A percentile compares a stretch with the other conserved stretches of the same genome.
Evolutionary conservation across 177 flowering plant species (phyloP).

Genomic region (Vitis hybrid): DNA sequence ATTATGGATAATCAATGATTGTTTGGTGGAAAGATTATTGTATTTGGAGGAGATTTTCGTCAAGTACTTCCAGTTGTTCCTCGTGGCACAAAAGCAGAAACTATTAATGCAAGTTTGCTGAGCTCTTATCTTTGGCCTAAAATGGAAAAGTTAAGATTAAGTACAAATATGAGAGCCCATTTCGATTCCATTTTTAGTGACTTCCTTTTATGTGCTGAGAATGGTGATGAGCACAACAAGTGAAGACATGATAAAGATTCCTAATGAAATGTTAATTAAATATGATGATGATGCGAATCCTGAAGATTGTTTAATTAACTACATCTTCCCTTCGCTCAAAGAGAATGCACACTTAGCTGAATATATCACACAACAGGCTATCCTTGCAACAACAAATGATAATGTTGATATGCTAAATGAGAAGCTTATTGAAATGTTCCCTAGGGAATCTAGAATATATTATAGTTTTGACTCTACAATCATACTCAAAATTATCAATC

Average conservation of each 20-base stretch:
- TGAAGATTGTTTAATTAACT: no score
- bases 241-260: background rate
- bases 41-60: no score
- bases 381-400: no score
- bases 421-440: no score
- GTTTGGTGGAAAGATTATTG: slow-evolving; percentile 12
- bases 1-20: background rate
- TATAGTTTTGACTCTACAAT: no score
- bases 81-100: background rate
- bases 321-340: no score
- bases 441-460: no score
- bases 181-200: background rate
- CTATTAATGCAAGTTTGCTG: background rate
- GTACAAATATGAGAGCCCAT: background rate
- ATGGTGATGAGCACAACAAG: background rate
- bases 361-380: no score
- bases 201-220: background rate
- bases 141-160: background rate
- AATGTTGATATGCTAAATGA: no score
- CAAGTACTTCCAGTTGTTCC: background rate
- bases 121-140: background rate
- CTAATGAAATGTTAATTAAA: background rate
- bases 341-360: no score
- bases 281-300: background rate
- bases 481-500: no score